Evolutionary conservation across 345 rosid genomes (phyloP).

Genomic region (Adansonia digitata): DNA sequence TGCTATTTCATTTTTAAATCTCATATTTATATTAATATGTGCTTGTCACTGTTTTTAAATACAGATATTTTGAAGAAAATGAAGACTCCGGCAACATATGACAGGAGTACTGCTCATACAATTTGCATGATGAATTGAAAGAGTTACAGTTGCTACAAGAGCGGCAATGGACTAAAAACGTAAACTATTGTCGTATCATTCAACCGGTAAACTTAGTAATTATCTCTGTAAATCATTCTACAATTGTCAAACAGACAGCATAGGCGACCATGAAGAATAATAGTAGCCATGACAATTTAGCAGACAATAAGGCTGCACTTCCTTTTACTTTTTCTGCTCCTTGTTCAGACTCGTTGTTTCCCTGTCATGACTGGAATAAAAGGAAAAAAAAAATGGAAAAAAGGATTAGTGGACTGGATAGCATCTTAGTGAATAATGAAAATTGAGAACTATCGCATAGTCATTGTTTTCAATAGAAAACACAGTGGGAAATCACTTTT

Average conservation of each 20-base stretch:
- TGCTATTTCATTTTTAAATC: no score
- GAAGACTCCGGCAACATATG: background rate
- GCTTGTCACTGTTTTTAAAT: no score
- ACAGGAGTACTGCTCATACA: background rate
- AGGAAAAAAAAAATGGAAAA: background rate
- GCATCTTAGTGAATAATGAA: background rate
- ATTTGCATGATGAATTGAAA: background rate
- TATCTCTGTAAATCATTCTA: background rate
- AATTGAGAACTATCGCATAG: no score
- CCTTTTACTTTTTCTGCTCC: slow-evolving; percentile 9
- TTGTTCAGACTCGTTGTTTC: slow-evolving; percentile 10
- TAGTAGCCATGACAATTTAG: slow-evolving; percentile 10
- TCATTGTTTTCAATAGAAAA: background rate
- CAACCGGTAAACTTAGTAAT: background rate
- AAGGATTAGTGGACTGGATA: background rate
- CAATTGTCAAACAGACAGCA: background rate
- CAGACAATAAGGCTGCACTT: slow-evolving; percentile 2
- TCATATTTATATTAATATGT: no score
- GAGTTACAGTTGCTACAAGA: background rate
- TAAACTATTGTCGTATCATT: background rate
- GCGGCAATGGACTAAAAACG: background rate
- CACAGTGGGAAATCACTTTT: slow-evolving; percentile 13
- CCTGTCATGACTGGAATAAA: slow-evolving; percentile 5
- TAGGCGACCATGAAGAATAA: slow-evolving; percentile 4
- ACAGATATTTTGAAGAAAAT: no score